Conservation (phyloP, 768 basidiomycete genomes). For the Pisolithus tinctorius region DNA sequence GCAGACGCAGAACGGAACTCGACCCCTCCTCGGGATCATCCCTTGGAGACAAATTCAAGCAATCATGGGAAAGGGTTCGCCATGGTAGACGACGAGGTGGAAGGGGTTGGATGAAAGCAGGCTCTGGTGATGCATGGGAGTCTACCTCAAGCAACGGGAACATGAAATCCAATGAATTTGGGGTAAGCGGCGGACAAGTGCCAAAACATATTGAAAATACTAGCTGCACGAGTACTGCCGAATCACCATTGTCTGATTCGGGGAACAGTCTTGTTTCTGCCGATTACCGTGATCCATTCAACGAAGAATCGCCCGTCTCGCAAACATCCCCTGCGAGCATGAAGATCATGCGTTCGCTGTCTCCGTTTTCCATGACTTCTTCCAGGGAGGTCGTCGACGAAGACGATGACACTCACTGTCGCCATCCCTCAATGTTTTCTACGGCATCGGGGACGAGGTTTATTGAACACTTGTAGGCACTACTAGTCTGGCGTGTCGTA, state of each 20-base stretch:
- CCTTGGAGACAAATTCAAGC: conserved; percentile 22
- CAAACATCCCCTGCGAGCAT: conserved; percentile 3
- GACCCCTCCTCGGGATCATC: conserved; percentile 9
- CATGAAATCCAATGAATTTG: neutral
- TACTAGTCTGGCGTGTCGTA: neutral
- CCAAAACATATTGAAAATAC: conserved; percentile 1
- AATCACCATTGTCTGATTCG: conserved; percentile 23
- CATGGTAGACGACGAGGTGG: conserved; percentile 18
- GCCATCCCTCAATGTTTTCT: conserved; percentile 20
- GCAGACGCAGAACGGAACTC: conserved; percentile 20
- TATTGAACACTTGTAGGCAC: conserved; percentile 30
- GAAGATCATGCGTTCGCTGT: conserved; percentile 18
- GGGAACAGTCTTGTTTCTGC: conserved; percentile 6
- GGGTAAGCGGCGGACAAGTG: neutral
- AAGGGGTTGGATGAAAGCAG: conserved; percentile 47
- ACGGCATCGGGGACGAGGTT: conserved; percentile 41
- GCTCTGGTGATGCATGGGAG: conserved; percentile 45
- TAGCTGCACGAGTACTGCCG: conserved; percentile 8
- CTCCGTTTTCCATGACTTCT: conserved; percentile 23
- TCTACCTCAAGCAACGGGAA: conserved; percentile 18
- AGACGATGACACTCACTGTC: conserved; percentile 5
- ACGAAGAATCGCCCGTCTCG: conserved; percentile 8
- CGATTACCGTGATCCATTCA: conserved; percentile 16
- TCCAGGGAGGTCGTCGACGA: conserved; percentile 12
- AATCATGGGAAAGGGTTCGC: conserved; percentile 18